phyloP scores from a whole-genome alignment of 495 filamentous ascomycete species.

The Entonaema liquescens region DNA sequence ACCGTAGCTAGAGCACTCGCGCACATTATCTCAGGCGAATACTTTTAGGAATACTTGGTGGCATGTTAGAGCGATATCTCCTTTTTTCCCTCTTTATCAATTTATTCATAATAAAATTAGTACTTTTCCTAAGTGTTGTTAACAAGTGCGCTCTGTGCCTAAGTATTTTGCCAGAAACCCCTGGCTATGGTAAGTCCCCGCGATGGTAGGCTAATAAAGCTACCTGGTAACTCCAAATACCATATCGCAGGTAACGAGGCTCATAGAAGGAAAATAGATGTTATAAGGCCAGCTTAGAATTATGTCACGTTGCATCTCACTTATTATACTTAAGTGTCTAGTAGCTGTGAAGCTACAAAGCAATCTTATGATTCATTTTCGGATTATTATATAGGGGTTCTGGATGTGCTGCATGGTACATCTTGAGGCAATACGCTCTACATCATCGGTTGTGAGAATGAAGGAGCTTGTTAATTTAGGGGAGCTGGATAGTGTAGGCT shows the following conservation, averaged over 20 bases:
- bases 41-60: not conserved
- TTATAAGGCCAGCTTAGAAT: not conserved
- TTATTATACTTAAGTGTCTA: not conserved
- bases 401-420: no score
- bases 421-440: no score
- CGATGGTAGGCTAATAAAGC: slow-evolving; percentile 12
- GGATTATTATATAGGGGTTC: not conserved
- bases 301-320: not conserved
- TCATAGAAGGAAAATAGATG: not conserved
- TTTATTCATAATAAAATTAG: not conserved
- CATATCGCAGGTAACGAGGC: not conserved
- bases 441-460: slow-evolving; percentile 10
- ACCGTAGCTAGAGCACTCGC: not conserved
- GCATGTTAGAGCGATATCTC: not conserved
- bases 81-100: not conserved
- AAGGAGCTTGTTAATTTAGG: not conserved
- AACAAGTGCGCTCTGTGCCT: not conserved
- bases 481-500: not conserved
- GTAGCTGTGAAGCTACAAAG: not conserved
- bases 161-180: slow-evolving; percentile 36
- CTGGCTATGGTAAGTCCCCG: not conserved
- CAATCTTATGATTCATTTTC: not conserved
- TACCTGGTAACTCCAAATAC: slow-evolving; percentile 16
- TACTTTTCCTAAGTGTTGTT: not conserved
- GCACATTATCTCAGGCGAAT: not conserved